Evolutionary conservation across 1,139 yeast species (phyloP), one percentile per base, ranked within the genome.

Genomic region (Pichia sp.): DNA sequence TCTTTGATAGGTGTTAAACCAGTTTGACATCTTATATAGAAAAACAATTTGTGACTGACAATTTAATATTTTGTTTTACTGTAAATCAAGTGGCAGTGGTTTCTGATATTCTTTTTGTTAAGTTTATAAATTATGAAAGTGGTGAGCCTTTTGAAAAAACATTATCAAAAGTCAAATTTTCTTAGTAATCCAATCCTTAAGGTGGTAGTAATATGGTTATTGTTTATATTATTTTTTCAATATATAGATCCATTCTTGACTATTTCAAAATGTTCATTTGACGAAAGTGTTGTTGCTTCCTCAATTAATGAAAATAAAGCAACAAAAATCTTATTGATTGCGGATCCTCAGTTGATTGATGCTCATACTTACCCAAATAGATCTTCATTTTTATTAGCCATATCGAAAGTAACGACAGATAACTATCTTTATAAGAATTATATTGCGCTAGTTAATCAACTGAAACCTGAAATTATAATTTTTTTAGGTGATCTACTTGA

Each of bases 281-380:
- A 50, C 7, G 41, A 42, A 11, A 51, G 36, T 28, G 30, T 34
- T 31, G 44, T 43, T 16, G 44, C 36, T 16, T 22, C 41, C 14
- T 13, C 7, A 6, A 25, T 31, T 31, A n/a, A 48, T 5, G 39
- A 50, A 49, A 56, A 22, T 14, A 39, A 14, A 22, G 28, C 42
- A 14, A 25, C 28, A 1, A 39, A 39, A 7, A 48, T 63, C 1
- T 50, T 67, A 39, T 22, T 67, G 14, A 57, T 67, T 13, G 65
- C 69, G 0, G 99, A 93, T 65, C 98, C 98, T 0, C 98, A 93
- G 66, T 74, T 93, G 44, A 86, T 91, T 59, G 98, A 93, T 64
- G 83, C 75, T 47, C 79, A 84, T 64, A 82, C 93, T 0, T 79
- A 79, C 58, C 83, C 83, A 0, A 77, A 75, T 1, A 67, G 83